phyloP scores from a whole-genome alignment of 1,139 yeast genomes.

The Hyphopichia khmerensis region DNA sequence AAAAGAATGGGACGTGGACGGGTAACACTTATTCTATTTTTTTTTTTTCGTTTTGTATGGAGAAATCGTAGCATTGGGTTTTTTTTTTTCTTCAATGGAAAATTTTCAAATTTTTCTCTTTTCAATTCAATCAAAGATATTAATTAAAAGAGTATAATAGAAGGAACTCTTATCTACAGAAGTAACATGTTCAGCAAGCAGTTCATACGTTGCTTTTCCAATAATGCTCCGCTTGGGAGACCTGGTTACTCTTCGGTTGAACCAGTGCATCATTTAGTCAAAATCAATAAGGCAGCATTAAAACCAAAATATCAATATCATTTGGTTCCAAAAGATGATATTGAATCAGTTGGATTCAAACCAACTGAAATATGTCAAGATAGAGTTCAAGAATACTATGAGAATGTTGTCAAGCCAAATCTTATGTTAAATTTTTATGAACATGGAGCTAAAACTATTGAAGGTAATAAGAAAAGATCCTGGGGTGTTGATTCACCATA shows the following conservation, averaged over 20 bases:
- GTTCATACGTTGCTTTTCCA: conserved; percentile 47
- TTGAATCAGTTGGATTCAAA: conserved; percentile 71
- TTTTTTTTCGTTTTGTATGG: neutral
- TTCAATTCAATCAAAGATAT: neutral
- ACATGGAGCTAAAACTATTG: conserved; percentile 55
- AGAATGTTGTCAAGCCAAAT: conserved; percentile 72
- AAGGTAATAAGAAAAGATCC: conserved; percentile 71
- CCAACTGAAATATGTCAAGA: conserved; percentile 77
- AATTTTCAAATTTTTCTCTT: neutral
- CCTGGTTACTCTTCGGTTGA: conserved; percentile 78
- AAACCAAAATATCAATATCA: conserved; percentile 69
- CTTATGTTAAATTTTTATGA: conserved; percentile 72
- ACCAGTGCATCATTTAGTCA: conserved; percentile 90
- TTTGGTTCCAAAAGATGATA: conserved; percentile 65
- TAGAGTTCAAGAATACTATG: conserved; percentile 76
- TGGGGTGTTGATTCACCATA: conserved; percentile 94
- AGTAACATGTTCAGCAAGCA: conserved; percentile 16
- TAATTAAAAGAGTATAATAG: too few relatives aligned
- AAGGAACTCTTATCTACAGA: neutral
- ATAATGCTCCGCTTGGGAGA: conserved; percentile 40
- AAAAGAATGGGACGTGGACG: neutral
- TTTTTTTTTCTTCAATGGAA: neutral
- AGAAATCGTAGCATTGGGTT: neutral
- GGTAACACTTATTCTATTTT: neutral
- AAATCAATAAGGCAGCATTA: conserved; percentile 66